Percentiles rank a stretch among this genome's conserved stretches.
phyloP scores from a whole-genome alignment of 371 early-diverging fungal genomes.

The Mortierella sp. region DNA sequence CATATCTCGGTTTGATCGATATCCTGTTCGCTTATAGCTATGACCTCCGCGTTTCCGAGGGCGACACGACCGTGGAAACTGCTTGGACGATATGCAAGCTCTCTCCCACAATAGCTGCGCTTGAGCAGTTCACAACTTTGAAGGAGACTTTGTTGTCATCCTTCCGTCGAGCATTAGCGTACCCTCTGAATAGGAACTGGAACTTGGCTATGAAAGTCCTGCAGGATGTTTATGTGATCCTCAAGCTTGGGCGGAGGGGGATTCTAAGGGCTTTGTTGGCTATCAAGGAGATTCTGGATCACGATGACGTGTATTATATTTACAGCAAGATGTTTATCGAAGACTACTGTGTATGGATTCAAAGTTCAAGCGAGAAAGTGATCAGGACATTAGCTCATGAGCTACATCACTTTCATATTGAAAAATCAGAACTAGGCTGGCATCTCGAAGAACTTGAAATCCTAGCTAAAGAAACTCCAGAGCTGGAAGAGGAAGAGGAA shows the following conservation, averaged over 20 bases:
- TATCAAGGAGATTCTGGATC: slow-evolving; percentile 82
- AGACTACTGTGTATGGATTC: slow-evolving; percentile 98
- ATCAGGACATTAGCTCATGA: slow-evolving; percentile 83
- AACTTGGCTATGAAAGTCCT: slow-evolving; percentile 75
- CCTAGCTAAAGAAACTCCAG: slow-evolving; percentile 62
- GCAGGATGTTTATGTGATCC: slow-evolving; percentile 85
- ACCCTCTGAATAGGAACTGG: slow-evolving; percentile 88
- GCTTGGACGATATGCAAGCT: slow-evolving; percentile 92
- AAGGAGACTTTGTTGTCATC: slow-evolving; percentile 71
- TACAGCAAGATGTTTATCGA: slow-evolving; percentile 90
- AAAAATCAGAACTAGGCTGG: slow-evolving; percentile 80
- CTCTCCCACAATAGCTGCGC: slow-evolving; percentile 81
- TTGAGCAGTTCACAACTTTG: slow-evolving; percentile 82
- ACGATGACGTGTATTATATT: slow-evolving; percentile 88
- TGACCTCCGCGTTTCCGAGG: slow-evolving; percentile 86
- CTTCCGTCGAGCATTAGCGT: slow-evolving; percentile 84
- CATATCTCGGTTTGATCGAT: slow-evolving; percentile 92
- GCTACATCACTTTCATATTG: slow-evolving; percentile 77
- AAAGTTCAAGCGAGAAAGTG: slow-evolving; percentile 79
- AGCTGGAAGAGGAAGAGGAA: slow-evolving; percentile 42
- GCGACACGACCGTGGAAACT: slow-evolving; percentile 91
- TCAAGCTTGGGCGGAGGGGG: slow-evolving; percentile 87
- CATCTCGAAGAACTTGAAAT: slow-evolving; percentile 81
- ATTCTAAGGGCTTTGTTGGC: slow-evolving; percentile 85
- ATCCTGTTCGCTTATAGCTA: slow-evolving; percentile 92